Evolutionary conservation across 164 flowering plant species (phyloP).

Genomic region (Nelumbo lutea): DNA sequence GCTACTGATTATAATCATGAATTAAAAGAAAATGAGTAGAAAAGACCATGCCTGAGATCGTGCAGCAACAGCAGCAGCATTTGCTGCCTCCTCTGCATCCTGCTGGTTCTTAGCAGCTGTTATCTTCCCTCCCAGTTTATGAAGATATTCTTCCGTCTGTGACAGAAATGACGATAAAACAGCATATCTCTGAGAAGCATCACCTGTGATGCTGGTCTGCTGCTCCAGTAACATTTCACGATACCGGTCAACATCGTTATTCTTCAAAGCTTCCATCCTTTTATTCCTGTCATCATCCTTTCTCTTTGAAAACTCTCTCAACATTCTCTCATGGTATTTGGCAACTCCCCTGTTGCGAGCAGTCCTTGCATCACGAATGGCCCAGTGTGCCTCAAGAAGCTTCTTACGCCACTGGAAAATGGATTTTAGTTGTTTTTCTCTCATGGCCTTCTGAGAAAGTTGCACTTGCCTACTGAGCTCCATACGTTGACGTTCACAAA

Average conservation of each 20-base stretch:
- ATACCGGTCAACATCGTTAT: slow-evolving; percentile 97
- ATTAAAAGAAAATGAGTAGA: not conserved
- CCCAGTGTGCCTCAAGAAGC: slow-evolving; percentile 98
- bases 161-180: slow-evolving; percentile 91
- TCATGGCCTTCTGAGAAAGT: slow-evolving; percentile 69
- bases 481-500: slow-evolving; percentile 90
- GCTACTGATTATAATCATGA: too few relatives aligned
- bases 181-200: slow-evolving; percentile 89
- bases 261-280: slow-evolving; percentile 99
- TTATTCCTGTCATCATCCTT: slow-evolving; percentile 88
- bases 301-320: slow-evolving; percentile 92
- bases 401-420: slow-evolving; percentile 97
- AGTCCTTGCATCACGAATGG: slow-evolving; percentile 96
- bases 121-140: slow-evolving; percentile 87
- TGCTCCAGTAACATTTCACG: slow-evolving; percentile 97
- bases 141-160: slow-evolving; percentile 97
- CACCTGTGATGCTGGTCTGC: slow-evolving; percentile 91
- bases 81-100: slow-evolving; percentile 92
- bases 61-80: slow-evolving; percentile 85
- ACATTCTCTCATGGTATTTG: slow-evolving; percentile 94
- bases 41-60: slow-evolving; percentile 65
- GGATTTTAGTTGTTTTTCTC: slow-evolving; percentile 90
- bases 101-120: slow-evolving; percentile 92
- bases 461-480: slow-evolving; percentile 91
- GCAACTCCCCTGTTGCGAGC: slow-evolving; percentile 98